Evolutionary conservation across 2,329 filamentous ascomycete genomes (phyloP), one percentile per base, ranked within the genome.

Genomic region (Alternaria consortialis): DNA sequence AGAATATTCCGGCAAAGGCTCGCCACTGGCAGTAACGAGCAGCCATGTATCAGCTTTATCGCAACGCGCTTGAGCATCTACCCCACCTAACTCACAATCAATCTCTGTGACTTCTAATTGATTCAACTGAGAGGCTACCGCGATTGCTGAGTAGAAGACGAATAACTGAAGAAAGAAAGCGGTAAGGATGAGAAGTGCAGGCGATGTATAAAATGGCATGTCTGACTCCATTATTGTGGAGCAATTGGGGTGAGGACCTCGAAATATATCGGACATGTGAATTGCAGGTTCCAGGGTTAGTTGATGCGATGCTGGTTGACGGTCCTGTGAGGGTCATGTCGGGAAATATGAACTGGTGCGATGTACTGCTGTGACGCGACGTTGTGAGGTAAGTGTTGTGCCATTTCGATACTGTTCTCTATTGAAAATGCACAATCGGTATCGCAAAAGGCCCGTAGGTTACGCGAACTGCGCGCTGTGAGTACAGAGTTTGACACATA

Each of bases 301-400:
- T 50, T 12, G 46, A 34, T 7, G 2, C 32, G 20, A 25, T 50
- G 20, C 25, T 44, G 51, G 46, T 15, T 17, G 29, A 48, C 15
- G 31, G 17, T 25, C 13, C 31, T 48, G n/a, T 13, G n/a, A n/a
- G 11, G n/a, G 36, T 9, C 7, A n/a, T 48, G 44, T 34, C 2
- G 3, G 29, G 39, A 29, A 37, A 13, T 27, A 44, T 34, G 9
- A 43, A 12, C 27, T 13, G 31, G 25, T 31, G 39, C 4, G 3
- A 53, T 43, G 25, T 53, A 37, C 20, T 34, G 29, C 20, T n/a
- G 9, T 32, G 27, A 12, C 31, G 29, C 29, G 20, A 23, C 51
- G 44, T 44, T 53, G 51, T 53, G 39, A 53, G 20, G 20, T 17
- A 37, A 15, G 5, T 13, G 20, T n/a, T 39, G 47, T 51, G 47